phyloP scores from a whole-genome alignment of 495 filamentous ascomycete genomes.

The Podospora didyma region DNA sequence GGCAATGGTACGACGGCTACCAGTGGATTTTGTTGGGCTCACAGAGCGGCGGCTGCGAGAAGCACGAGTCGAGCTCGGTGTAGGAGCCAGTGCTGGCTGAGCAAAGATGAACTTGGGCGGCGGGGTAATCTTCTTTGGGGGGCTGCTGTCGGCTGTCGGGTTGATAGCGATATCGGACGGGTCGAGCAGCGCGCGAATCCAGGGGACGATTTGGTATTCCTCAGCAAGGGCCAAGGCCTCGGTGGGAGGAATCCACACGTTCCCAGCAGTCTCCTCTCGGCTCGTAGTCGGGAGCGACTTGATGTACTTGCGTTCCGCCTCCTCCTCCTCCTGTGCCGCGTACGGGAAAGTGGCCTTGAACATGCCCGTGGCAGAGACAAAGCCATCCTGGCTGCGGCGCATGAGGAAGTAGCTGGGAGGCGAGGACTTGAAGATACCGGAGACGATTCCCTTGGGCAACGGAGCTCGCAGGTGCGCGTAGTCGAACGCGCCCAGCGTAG shows the following conservation, averaged over 20 bases:
- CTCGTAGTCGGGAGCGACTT: constrained; percentile 75
- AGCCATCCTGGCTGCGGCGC: constrained; percentile 93
- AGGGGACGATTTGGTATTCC: constrained; percentile 73
- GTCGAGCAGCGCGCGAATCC: constrained; percentile 88
- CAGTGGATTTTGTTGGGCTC: constrained; percentile 49
- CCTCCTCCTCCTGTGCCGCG: constrained; percentile 79
- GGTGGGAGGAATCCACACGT: constrained; percentile 88
- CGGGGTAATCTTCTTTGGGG: constrained; percentile 63
- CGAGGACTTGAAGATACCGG: constrained; percentile 82
- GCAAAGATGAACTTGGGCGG: constrained; percentile 58
- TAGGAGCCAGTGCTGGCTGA: constrained; percentile 38
- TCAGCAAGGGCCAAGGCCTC: constrained; percentile 79
- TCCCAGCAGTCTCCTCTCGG: constrained; percentile 88
- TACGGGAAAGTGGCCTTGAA: constrained; percentile 99
- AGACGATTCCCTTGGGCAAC: constrained; percentile 80
- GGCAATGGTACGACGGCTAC: constrained; percentile 43
- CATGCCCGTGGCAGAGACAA: constrained; percentile 95
- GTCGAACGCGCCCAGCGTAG: constrained; percentile 78
- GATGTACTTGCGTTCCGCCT: constrained; percentile 79
- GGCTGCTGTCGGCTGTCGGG: constrained; percentile 36
- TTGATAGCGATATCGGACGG: constrained; percentile 58
- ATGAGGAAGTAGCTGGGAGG: constrained; percentile 96
- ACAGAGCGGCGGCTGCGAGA: constrained; percentile 49
- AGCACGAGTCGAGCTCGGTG: constrained; percentile 37
- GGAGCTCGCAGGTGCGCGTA: constrained; percentile 94